phyloP scores from a whole-genome alignment of 2,329 filamentous ascomycete genomes.

The Aspergillus luchuensis region DNA sequence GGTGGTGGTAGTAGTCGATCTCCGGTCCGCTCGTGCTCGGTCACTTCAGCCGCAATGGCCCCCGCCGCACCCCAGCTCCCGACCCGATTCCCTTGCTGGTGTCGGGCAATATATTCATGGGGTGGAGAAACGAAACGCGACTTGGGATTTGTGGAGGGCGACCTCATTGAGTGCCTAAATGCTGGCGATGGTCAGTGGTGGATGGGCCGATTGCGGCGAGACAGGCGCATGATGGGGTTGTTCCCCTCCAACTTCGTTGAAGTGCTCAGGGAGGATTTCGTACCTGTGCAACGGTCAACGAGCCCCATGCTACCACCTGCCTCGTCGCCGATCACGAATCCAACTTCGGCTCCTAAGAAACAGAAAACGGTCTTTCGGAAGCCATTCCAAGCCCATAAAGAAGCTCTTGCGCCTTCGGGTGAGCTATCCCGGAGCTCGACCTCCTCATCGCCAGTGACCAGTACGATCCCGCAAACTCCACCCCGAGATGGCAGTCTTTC shows the following conservation, averaged over 20 bases:
- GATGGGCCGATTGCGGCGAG: conserved; percentile 88
- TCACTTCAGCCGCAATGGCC: conserved; percentile 43
- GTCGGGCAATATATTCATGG: conserved; percentile 88
- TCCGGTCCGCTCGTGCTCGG: conserved; percentile 5
- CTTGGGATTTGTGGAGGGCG: conserved; percentile 94
- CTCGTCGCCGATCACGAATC: conserved; percentile 46
- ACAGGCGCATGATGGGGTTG: conserved; percentile 84
- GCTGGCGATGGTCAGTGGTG: conserved; percentile 98
- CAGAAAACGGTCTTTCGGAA: conserved; percentile 63
- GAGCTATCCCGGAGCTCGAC: conserved; percentile 34
- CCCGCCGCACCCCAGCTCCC: conserved; percentile 60
- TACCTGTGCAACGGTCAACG: conserved; percentile 60
- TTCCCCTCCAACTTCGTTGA: conserved; percentile 98
- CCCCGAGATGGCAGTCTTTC: conserved; percentile 37
- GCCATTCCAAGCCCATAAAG: conserved; percentile 65
- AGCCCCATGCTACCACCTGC: conserved; percentile 58
- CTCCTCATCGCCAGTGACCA: conserved; percentile 39
- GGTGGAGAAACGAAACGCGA: conserved; percentile 94
- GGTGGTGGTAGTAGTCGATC: neutral
- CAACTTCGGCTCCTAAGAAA: conserved; percentile 58
- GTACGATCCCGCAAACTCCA: conserved; percentile 39
- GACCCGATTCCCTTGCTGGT: conserved; percentile 85
- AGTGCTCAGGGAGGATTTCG: conserved; percentile 80
- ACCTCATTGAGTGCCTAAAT: conserved; percentile 96
- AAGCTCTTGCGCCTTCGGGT: conserved; percentile 45